Evolutionary conservation across 805 yeast genomes (phyloP), one percentile per base, ranked within the genome.

Genomic region (Saturnispora kantuleensis): DNA sequence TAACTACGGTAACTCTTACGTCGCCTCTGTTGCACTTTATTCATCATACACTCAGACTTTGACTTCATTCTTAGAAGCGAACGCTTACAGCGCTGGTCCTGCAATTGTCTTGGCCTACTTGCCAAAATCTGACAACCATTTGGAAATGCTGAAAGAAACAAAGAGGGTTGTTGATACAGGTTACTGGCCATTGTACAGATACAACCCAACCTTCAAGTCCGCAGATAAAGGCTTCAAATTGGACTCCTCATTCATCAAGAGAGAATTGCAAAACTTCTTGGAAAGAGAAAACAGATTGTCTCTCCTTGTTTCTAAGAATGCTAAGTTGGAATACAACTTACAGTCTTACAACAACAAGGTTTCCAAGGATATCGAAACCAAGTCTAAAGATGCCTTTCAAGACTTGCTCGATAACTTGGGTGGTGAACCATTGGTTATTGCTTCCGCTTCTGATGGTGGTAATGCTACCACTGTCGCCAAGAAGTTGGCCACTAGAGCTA

Each of bases 161-260:
- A 90, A 90, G 64, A 68, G 67, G 50, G 90, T 96, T 17, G 95
- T 90, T 38, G 96, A 86, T 56, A 70, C 88, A 31, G 97, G 97
- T n/a, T 82, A 83, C 67, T 88, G 97, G 95, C 97, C 97, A 39
- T 72, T 90, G 50, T 90, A 89, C 68, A 74, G 96, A 60, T 90
- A 74, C 66, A 74, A 86, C 54, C 96, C 97, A 45, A 51, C 62
- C 9, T 62, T 71, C 41, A 73, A 70, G 39, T 47, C 53, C 28
- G 60, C 65, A 3, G 71, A 68, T 31, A 75, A 78, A n/a, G 60
- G 62, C 41, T 90, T 90, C 73, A 77, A 77, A 55, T 72, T 90
- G 44, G 97, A 90, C 62, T 88, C 97, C 5, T 78, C 89, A 12
- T 79, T 79, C 44, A 77, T 90, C 57, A 80, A 80, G 62, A 77